Conservation (phyloP, 2,329 filamentous ascomycete genomes). For the Talaromyces rugulosus region DNA sequence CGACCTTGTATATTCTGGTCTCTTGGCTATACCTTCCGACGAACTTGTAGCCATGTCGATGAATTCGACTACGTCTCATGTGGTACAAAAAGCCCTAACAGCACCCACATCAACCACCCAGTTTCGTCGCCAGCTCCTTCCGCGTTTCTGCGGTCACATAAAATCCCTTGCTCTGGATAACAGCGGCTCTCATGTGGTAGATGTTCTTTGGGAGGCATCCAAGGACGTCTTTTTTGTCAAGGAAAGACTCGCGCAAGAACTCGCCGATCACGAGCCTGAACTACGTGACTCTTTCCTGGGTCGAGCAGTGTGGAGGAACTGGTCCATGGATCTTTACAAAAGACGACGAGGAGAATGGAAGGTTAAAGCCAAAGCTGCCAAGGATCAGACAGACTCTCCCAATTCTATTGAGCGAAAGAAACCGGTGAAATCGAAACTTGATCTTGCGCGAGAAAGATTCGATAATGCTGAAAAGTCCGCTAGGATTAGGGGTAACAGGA, state of each 20-base stretch:
- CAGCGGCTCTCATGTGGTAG: slow-evolving; percentile 63
- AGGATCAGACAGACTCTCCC: not conserved
- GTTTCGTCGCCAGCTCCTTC: slow-evolving; percentile 60
- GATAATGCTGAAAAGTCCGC: slow-evolving; percentile 31
- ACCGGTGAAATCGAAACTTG: slow-evolving; percentile 48
- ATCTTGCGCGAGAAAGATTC: slow-evolving; percentile 56
- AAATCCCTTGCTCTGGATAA: slow-evolving; percentile 58
- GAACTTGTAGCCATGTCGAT: slow-evolving; percentile 63
- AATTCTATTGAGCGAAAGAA: slow-evolving; percentile 16
- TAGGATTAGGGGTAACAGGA: not conserved
- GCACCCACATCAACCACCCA: slow-evolving; percentile 50
- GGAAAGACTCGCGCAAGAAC: slow-evolving; percentile 62
- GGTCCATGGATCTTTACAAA: slow-evolving; percentile 69
- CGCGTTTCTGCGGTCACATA: slow-evolving; percentile 59
- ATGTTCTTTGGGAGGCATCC: slow-evolving; percentile 62
- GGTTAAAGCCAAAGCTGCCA: slow-evolving; percentile 47
- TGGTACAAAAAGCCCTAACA: slow-evolving; percentile 61
- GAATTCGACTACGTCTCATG: slow-evolving; percentile 55
- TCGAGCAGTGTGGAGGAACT: slow-evolving; percentile 68
- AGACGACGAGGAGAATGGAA: slow-evolving; percentile 61
- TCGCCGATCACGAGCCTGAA: slow-evolving; percentile 55
- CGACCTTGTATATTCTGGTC: slow-evolving; percentile 68
- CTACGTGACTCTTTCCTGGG: slow-evolving; percentile 63
- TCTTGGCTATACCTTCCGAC: slow-evolving; percentile 56
- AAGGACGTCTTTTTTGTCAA: slow-evolving; percentile 62